Evolutionary conservation across 2,329 filamentous ascomycete genomes (phyloP).

Genomic region (Penicillium sp.): DNA sequence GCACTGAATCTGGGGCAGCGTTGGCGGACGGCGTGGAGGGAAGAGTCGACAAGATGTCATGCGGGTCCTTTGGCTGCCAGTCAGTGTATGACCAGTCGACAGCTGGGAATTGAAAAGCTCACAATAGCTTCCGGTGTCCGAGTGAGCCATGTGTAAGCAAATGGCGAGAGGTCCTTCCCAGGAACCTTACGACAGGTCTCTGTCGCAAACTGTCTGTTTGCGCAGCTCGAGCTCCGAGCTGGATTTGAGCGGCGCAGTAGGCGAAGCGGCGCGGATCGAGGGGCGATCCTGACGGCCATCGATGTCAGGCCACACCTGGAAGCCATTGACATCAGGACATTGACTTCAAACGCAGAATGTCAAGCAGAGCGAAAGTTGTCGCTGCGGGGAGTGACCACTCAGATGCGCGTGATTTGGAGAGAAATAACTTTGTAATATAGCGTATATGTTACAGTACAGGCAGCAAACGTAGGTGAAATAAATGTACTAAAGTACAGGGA

Average conservation of each 20-base stretch:
- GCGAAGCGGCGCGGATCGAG: neutral
- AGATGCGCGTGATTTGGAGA: neutral
- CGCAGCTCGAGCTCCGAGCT: slow-evolving; percentile 1
- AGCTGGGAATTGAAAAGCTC: slow-evolving; percentile 2
- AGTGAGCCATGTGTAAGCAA: slow-evolving; percentile 35
- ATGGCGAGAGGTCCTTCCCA: slow-evolving; percentile 8
- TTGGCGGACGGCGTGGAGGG: slow-evolving; percentile 17
- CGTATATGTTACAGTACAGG: neutral
- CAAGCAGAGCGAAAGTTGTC: neutral
- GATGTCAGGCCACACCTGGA: neutral
- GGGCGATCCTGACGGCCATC: neutral
- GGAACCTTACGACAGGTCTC: neutral
- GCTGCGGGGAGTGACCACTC: neutral
- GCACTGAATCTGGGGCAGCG: slow-evolving; percentile 19
- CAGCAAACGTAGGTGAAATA: neutral
- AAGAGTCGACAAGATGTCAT: slow-evolving; percentile 29
- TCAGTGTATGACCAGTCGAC: neutral
- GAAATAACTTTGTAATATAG: neutral
- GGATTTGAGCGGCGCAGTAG: slow-evolving; percentile 4
- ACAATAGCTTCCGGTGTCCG: slow-evolving; percentile 29
- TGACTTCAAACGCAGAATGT: neutral
- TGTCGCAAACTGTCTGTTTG: slow-evolving; percentile 18
- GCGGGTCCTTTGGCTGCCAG: slow-evolving; percentile 24
- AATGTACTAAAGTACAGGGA: neutral
- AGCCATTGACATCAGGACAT: neutral